Conservation (phyloP, 1,284 basidiomycete genomes). For the Ganoderma sinense region DNA sequence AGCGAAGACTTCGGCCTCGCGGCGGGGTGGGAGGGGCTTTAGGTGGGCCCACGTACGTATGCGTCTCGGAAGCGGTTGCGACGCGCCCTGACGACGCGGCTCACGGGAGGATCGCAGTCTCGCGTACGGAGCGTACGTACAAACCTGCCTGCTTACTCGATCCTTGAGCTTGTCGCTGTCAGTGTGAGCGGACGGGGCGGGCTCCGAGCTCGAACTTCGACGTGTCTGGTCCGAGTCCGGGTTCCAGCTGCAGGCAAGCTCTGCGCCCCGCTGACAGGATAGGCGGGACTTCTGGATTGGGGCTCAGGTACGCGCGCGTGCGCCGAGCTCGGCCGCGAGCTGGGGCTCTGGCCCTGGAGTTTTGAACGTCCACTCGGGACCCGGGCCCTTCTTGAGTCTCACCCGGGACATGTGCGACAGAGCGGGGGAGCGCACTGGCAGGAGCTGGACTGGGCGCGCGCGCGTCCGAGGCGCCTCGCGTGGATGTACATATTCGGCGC, state of each 20-base stretch:
- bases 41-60: background rate
- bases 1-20: too few species aligned
- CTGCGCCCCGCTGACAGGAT: background rate
- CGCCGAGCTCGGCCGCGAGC: background rate
- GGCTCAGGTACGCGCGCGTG: background rate
- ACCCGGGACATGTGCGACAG: background rate
- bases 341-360: too few species aligned
- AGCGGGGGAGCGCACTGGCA: background rate
- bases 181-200: too few species aligned
- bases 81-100: constrained; percentile 2
- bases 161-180: too few species aligned
- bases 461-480: background rate
- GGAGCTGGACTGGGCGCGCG: background rate
- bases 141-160: too few species aligned
- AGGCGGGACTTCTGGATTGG: background rate
- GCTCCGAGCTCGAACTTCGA: too few species aligned
- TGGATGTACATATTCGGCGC: background rate
- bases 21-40: too few species aligned
- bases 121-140: background rate
- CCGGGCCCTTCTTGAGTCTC: background rate
- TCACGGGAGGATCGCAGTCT: constrained; percentile 9
- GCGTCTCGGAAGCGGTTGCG: background rate
- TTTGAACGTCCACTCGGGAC: background rate
- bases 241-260: background rate
- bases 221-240: background rate